Conservation (phyloP, 768 basidiomycete species). For the Lactarius indigo region DNA sequence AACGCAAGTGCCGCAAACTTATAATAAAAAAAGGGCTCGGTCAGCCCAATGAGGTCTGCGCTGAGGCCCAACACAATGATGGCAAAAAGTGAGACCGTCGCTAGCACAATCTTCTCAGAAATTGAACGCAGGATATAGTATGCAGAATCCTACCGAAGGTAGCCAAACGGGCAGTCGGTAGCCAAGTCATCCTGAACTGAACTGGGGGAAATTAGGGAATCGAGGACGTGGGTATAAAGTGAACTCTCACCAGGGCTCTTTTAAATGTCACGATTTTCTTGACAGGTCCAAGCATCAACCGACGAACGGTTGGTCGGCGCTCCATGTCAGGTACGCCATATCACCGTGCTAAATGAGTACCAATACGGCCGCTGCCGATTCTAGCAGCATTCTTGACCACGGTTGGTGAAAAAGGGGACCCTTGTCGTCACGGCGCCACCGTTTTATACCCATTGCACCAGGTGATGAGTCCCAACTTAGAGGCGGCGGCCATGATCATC, state of each 20-base stretch:
- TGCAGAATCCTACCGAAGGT: slow-evolving; percentile 6
- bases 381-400: neutral
- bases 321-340: slow-evolving; percentile 1
- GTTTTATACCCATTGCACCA: neutral
- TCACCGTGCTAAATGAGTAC: neutral
- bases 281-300: neutral
- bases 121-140: neutral
- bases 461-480: neutral
- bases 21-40: slow-evolving; percentile 18
- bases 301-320: neutral
- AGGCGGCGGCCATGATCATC: neutral
- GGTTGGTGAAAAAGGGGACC: neutral
- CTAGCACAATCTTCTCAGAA: neutral
- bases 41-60: slow-evolving; percentile 31
- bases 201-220: neutral
- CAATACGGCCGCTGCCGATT: neutral
- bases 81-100: slow-evolving; percentile 28
- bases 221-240: neutral
- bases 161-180: neutral
- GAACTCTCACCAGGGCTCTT: neutral
- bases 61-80: slow-evolving; percentile 24
- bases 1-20: slow-evolving; percentile 32
- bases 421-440: neutral
- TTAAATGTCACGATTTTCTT: neutral
- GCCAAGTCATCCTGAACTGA: slow-evolving; percentile 3